Conservation (phyloP, 192 early-diverging fungal genomes). For the Funneliformis geosporum region DNA sequence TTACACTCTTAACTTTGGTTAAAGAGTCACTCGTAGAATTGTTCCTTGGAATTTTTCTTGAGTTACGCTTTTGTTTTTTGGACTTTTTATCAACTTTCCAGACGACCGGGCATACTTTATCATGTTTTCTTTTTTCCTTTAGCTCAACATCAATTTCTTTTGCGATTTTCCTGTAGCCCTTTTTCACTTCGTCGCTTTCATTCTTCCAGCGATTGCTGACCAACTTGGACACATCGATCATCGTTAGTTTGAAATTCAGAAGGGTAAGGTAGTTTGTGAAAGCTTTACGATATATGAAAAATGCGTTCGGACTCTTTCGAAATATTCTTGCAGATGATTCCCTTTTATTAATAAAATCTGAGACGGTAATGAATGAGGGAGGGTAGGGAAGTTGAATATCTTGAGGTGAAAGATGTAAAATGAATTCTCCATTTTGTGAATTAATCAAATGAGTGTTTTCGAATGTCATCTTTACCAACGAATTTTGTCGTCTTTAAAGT, state of each 20-base stretch:
- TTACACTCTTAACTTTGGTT: too few relatives aligned
- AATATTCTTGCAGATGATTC: not conserved
- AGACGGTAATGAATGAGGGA: not conserved
- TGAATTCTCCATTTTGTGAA: not conserved
- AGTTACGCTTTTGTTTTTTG: not conserved
- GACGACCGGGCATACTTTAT: not conserved
- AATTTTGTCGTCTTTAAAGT: not conserved
- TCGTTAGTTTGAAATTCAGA: not conserved
- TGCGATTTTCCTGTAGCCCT: not conserved
- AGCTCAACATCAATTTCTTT: not conserved
- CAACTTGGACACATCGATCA: conserved; percentile 5
- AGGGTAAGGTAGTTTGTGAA: not conserved
- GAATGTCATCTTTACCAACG: not conserved
- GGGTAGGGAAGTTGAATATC: not conserved
- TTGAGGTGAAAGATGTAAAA: not conserved
- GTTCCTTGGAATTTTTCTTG: not conserved
- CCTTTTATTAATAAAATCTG: conserved; percentile 4
- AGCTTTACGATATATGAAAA: conserved; percentile 14
- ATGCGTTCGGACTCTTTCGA: not conserved
- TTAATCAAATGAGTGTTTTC: not conserved
- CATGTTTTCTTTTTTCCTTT: not conserved
- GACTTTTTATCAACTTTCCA: not conserved
- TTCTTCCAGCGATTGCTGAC: not conserved
- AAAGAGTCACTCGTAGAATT: not conserved
- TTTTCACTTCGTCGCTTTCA: not conserved